Conservation (phyloP, 1,139 yeast genomes). For the Suhomyces yuchorum region DNA sequence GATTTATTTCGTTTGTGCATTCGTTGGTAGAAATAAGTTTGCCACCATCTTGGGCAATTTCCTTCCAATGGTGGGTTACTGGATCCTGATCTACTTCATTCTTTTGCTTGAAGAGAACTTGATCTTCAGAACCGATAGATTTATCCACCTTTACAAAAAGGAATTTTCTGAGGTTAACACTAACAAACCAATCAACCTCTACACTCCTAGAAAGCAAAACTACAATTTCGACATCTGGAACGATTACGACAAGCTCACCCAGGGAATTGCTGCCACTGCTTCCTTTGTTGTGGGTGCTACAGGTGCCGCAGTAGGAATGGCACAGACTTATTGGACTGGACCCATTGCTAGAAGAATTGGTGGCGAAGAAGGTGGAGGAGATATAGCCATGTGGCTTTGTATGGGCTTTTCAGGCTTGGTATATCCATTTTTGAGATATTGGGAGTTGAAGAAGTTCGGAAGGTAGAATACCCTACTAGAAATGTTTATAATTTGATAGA, state of each 20-base stretch:
- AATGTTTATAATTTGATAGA: background rate
- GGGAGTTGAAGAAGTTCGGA: slow-evolving; percentile 60
- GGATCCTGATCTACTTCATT: slow-evolving; percentile 83
- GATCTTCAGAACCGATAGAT: slow-evolving; percentile 62
- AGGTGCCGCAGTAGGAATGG: slow-evolving; percentile 83
- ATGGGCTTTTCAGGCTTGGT: slow-evolving; percentile 69
- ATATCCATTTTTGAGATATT: slow-evolving; percentile 65
- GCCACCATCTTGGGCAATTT: slow-evolving; percentile 80
- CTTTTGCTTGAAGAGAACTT: slow-evolving; percentile 73
- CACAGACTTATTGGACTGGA: slow-evolving; percentile 76
- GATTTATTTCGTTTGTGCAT: slow-evolving; percentile 66
- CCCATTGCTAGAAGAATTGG: slow-evolving; percentile 65
- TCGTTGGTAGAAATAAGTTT: slow-evolving; percentile 77
- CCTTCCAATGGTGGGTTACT: slow-evolving; percentile 92
- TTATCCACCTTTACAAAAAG: slow-evolving; percentile 50
- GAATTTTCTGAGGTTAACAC: slow-evolving; percentile 46
- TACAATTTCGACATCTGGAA: slow-evolving; percentile 74
- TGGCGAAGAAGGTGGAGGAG: slow-evolving; percentile 61
- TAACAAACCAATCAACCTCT: slow-evolving; percentile 11
- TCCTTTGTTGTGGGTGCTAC: slow-evolving; percentile 66
- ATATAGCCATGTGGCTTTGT: slow-evolving; percentile 79
- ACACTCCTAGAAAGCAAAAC: slow-evolving; percentile 29
- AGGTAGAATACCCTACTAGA: background rate
- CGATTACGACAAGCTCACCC: slow-evolving; percentile 53
- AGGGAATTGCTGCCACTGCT: slow-evolving; percentile 63